Percentiles rank a stretch among this genome's conserved stretches.
Evolutionary conservation across 768 basidiomycete genomes (phyloP).

Genomic region (Xanthoconium stramineum): DNA sequence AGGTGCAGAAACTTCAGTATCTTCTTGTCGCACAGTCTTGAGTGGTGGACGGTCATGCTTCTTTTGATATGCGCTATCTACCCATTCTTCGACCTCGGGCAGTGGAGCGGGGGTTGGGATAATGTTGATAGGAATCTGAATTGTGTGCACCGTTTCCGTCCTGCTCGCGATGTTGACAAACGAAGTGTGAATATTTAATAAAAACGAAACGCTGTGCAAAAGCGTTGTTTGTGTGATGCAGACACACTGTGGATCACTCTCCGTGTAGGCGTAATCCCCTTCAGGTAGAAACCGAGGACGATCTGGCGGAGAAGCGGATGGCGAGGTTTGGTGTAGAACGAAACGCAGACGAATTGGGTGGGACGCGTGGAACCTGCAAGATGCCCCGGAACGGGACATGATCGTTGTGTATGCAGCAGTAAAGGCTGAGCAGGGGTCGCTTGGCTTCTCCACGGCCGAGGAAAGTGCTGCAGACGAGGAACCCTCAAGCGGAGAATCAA

Average conservation of each 20-base stretch:
- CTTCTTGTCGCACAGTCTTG: constrained; percentile 67
- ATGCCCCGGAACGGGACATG: constrained; percentile 84
- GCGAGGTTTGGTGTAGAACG: constrained; percentile 64
- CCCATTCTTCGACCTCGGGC: constrained; percentile 67
- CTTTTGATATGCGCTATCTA: constrained; percentile 79
- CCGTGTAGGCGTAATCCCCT: constrained; percentile 43
- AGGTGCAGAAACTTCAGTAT: constrained; percentile 56
- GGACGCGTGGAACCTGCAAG: constrained; percentile 83
- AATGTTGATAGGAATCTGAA: constrained; percentile 67
- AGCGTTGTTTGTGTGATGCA: constrained; percentile 80
- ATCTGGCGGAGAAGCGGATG: constrained; percentile 48
- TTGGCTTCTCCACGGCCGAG: constrained; percentile 27
- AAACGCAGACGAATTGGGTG: constrained; percentile 75
- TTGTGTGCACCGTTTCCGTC: constrained; percentile 62
- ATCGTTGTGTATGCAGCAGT: constrained; percentile 48
- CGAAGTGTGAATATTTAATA: constrained; percentile 67
- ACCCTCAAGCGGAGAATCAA: constrained; percentile 26
- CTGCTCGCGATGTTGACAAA: constrained; percentile 71
- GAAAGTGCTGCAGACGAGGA: constrained; percentile 28
- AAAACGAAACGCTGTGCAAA: constrained; percentile 79
- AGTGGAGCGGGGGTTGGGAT: constrained; percentile 76
- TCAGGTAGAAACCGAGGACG: constrained; percentile 42
- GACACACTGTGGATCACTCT: constrained; percentile 63
- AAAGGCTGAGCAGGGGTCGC: constrained; percentile 35
- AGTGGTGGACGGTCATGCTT: constrained; percentile 82